These are phyloP conservation scores for Citrus reticulata DNA, from an alignment of 345 rosid genomes.

Conservation along the genomic window DNA sequence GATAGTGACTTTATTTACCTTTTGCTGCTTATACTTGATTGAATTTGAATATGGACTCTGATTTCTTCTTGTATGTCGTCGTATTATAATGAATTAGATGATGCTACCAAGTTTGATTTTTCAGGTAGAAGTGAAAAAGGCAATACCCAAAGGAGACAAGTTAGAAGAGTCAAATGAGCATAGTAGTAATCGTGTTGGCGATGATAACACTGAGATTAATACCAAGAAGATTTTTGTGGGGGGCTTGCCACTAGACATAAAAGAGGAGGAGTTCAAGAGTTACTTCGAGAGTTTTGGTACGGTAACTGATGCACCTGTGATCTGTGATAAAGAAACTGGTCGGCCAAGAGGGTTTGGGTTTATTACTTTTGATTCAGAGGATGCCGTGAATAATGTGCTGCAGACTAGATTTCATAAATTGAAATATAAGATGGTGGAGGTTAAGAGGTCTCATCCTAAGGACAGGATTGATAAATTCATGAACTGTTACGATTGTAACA, in stretches of 20 bases:
- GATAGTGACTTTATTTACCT: too few relatives aligned
- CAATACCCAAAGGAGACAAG: background rate
- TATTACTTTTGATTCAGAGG: slow-evolving; percentile 19
- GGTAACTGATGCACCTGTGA: slow-evolving; percentile 1
- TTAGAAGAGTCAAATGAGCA: background rate
- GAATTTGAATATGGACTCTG: too few relatives aligned
- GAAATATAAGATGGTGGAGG: slow-evolving; percentile 24
- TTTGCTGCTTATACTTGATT: too few relatives aligned
- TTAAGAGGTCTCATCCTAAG: slow-evolving; percentile 22
- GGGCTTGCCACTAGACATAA: slow-evolving; percentile 9
- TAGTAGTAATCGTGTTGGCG: background rate
- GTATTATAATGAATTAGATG: background rate
- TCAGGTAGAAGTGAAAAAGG: slow-evolving; percentile 16
- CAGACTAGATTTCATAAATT: background rate
- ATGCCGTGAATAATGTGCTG: background rate
- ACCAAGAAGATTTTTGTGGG: slow-evolving; percentile 23
- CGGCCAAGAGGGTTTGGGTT: slow-evolving; percentile 24
- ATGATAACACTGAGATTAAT: background rate
- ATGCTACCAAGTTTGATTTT: background rate
- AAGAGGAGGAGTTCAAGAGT: slow-evolving; percentile 7
- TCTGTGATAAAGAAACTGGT: background rate
- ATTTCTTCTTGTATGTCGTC: background rate
- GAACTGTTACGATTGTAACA: background rate
- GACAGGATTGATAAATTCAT: background rate
- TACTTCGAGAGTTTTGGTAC: slow-evolving; percentile 19